Percentiles rank a stretch among this genome's conserved stretches.
Evolutionary conservation across 192 early-diverging fungal genomes (phyloP).

Genomic region (Linnemannia exigua): DNA sequence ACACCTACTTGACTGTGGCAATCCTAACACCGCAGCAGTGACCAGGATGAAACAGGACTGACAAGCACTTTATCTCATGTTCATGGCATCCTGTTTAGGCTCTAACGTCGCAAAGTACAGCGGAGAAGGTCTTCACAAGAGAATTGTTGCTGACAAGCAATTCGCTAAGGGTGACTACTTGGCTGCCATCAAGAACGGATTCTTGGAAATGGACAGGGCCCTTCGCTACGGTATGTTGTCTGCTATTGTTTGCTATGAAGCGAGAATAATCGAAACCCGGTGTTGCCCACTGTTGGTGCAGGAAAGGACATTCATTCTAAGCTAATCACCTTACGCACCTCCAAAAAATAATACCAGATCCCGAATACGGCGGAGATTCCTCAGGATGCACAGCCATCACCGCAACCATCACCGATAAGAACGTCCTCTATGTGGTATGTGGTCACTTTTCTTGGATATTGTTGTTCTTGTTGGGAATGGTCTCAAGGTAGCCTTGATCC

Average conservation of each 20-base stretch:
- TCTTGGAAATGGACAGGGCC: constrained; percentile 82
- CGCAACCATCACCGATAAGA: constrained; percentile 86
- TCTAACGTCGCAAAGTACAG: constrained; percentile 86
- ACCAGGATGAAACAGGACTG: constrained; percentile 3
- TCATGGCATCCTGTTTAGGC: constrained; percentile 55
- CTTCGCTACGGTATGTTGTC: constrained; percentile 76
- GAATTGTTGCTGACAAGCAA: constrained; percentile 72
- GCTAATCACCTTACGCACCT: not conserved
- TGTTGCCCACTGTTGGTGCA: not conserved
- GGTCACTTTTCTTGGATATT: not conserved
- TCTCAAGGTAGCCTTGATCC: not conserved
- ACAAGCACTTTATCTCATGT: not conserved
- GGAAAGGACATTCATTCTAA: constrained; percentile 4
- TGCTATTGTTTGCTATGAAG: not conserved
- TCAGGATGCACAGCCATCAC: constrained; percentile 98
- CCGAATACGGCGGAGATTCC: constrained; percentile 83
- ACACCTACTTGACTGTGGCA: not conserved
- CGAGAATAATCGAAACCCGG: not conserved
- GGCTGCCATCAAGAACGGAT: constrained; percentile 87
- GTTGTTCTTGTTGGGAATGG: not conserved
- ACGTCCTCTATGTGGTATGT: constrained; percentile 80
- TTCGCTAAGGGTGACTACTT: constrained; percentile 79
- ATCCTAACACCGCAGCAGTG: not conserved
- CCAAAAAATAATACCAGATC: constrained; percentile 62
- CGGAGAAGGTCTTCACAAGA: constrained; percentile 82